phyloP scores from a whole-genome alignment of 257 asterid genomes.

The Scutellaria barbata region DNA sequence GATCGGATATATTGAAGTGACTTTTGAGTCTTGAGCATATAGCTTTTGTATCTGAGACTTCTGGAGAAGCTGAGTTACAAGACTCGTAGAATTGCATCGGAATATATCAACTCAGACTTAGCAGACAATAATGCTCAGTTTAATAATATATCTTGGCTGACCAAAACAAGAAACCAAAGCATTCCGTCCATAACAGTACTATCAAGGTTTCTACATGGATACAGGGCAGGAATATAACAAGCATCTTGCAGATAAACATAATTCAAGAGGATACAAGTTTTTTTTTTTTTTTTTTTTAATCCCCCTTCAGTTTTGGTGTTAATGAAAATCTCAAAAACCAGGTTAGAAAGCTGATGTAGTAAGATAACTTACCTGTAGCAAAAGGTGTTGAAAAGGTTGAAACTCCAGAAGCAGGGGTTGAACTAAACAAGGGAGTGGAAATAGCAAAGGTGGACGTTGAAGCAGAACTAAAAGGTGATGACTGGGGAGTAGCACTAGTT shows the following conservation, averaged over 20 bases:
- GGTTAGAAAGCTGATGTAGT: not conserved
- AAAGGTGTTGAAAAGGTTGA: constrained; percentile 70
- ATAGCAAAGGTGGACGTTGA: constrained; percentile 56
- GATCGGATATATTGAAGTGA: constrained; percentile 15
- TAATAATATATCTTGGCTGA: not conserved
- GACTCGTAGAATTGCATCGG: not conserved
- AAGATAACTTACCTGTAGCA: constrained; percentile 62
- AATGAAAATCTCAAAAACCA: constrained; percentile 13
- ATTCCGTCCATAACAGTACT: constrained; percentile 6
- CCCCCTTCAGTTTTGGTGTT: not conserved
- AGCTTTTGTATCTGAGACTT: constrained; percentile 6
- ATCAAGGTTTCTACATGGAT: not conserved
- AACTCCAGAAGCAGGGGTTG: constrained; percentile 75
- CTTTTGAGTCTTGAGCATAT: constrained; percentile 11
- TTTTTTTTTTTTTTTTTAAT: not conserved
- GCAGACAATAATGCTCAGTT: not conserved
- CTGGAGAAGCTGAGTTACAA: not conserved
- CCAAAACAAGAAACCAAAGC: not conserved
- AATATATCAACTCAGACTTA: not conserved
- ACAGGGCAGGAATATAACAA: not conserved
- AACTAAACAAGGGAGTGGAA: constrained; percentile 59
- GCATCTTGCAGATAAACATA: constrained; percentile 11
- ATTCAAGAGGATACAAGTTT: constrained; percentile 7
- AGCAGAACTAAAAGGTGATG: constrained; percentile 67
- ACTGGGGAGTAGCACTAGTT: constrained; percentile 67